These are phyloP conservation scores for Hypsizygus ulmarius DNA, from an alignment of 1,284 basidiomycete species.

Conservation along the genomic window DNA sequence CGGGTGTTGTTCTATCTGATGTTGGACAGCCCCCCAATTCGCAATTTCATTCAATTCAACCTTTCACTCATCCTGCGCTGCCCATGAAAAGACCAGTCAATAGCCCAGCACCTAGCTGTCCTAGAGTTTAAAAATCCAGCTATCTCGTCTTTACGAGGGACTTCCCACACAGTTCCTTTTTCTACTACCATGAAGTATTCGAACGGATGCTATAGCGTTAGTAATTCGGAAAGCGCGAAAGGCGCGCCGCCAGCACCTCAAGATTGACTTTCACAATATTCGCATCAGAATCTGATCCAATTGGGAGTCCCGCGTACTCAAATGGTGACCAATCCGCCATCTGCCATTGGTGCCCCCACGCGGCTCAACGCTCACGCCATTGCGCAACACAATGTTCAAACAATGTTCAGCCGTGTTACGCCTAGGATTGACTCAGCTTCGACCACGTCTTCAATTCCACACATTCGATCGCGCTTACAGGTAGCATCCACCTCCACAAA, in stretches of 20 bases:
- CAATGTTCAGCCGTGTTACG: too few species aligned
- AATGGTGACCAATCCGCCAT: background rate
- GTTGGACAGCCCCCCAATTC: too few species aligned
- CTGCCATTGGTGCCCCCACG: too few species aligned
- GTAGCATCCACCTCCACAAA: background rate
- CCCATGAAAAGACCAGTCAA: too few species aligned
- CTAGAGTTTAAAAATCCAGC: background rate
- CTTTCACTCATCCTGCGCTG: too few species aligned
- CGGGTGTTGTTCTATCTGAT: too few species aligned
- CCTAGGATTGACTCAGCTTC: too few species aligned
- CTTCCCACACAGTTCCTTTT: background rate
- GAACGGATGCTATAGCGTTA: slow-evolving; percentile 1
- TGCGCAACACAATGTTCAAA: too few species aligned
- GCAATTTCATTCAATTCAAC: too few species aligned
- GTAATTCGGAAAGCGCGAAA: background rate
- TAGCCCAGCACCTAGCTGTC: too few species aligned
- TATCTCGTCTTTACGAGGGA: background rate
- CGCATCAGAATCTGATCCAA: slow-evolving; percentile 8
- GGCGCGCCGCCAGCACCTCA: slow-evolving; percentile 5
- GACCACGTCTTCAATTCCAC: too few species aligned
- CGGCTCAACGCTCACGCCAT: too few species aligned
- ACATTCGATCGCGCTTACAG: background rate
- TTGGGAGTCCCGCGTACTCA: background rate
- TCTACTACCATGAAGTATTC: background rate
- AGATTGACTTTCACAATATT: slow-evolving; percentile 4